These are phyloP conservation scores for Nigrograna mackinnonii DNA, from an alignment of 2,329 filamentous ascomycete genomes.

Conservation along the genomic window DNA sequence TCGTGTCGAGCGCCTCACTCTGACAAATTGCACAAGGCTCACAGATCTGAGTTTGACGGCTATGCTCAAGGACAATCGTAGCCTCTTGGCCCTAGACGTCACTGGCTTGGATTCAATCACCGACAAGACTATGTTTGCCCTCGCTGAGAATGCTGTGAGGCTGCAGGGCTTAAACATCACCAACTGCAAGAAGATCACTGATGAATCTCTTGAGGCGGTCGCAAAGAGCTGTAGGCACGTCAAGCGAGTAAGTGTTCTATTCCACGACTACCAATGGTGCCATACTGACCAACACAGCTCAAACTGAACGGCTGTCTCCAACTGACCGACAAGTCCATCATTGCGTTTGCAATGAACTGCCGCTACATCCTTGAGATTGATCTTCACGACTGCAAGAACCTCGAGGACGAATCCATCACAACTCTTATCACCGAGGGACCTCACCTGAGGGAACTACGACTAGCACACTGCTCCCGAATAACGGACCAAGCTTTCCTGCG, in stretches of 20 bases:
- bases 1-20: conserved; percentile 85
- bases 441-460: conserved; percentile 85
- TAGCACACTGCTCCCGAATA: conserved; percentile 83
- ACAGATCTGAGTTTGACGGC: conserved; percentile 82
- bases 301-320: conserved; percentile 94
- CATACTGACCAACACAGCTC: conserved; percentile 56
- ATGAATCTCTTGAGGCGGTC: conserved; percentile 79
- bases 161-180: conserved; percentile 94
- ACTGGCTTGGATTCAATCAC: conserved; percentile 81
- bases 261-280: no score
- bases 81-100: conserved; percentile 87
- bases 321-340: conserved; percentile 78
- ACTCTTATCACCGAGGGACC: conserved; percentile 76
- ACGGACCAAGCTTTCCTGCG: conserved; percentile 86
- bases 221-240: conserved; percentile 83
- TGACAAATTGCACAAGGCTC: conserved; percentile 85
- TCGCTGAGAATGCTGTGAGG: conserved; percentile 80
- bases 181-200: conserved; percentile 80
- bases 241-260: conserved; percentile 79
- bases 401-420: conserved; percentile 84
- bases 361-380: conserved; percentile 96
- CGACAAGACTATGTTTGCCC: conserved; percentile 74
- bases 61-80: conserved; percentile 76
- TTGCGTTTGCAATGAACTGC: conserved; percentile 85
- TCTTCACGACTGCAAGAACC: conserved; percentile 78